phyloP scores from a whole-genome alignment of 345 rosid species.

The Hibiscus tridactylites region DNA sequence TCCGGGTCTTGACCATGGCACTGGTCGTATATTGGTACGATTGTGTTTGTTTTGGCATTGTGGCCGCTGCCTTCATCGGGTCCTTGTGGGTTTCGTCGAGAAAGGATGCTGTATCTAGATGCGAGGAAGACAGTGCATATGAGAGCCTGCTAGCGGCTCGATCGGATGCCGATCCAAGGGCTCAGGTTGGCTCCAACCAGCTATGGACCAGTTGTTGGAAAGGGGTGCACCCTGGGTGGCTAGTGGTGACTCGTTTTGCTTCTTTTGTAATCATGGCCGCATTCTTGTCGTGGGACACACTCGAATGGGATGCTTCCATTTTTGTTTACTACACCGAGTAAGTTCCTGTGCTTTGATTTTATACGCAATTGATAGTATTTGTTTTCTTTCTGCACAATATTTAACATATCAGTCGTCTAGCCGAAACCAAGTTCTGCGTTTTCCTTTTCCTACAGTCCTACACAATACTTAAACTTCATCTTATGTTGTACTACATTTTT shows the following conservation, averaged over 20 bases:
- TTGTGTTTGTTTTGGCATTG: slow-evolving; percentile 68
- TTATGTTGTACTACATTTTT: too few species aligned
- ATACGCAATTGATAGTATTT: neutral
- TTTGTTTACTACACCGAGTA: slow-evolving; percentile 87
- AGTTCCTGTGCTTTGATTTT: neutral
- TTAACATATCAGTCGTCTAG: too few species aligned
- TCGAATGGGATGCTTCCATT: slow-evolving; percentile 39
- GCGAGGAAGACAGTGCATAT: slow-evolving; percentile 21
- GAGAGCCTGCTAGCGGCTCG: slow-evolving; percentile 40
- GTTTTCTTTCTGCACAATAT: too few species aligned
- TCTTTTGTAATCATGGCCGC: slow-evolving; percentile 56
- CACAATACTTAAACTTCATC: too few species aligned
- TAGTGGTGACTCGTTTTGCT: slow-evolving; percentile 53
- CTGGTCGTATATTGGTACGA: slow-evolving; percentile 61
- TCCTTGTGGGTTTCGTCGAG: slow-evolving; percentile 39
- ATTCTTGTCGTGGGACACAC: slow-evolving; percentile 50
- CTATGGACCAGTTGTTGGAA: slow-evolving; percentile 84
- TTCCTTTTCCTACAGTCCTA: neutral
- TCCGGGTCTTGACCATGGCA: slow-evolving; percentile 30
- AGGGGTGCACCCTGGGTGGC: slow-evolving; percentile 76
- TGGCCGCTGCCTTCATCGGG: slow-evolving; percentile 38
- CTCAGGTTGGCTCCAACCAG: slow-evolving; percentile 39
- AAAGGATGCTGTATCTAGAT: slow-evolving; percentile 26
- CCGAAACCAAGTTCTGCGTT: neutral
- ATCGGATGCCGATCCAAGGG: slow-evolving; percentile 25